A percentile compares a stretch with the other conserved stretches of the same genome.
phyloP scores from a whole-genome alignment of 2,329 filamentous ascomycete genomes.

The Fusarium pseudocircinatum region DNA sequence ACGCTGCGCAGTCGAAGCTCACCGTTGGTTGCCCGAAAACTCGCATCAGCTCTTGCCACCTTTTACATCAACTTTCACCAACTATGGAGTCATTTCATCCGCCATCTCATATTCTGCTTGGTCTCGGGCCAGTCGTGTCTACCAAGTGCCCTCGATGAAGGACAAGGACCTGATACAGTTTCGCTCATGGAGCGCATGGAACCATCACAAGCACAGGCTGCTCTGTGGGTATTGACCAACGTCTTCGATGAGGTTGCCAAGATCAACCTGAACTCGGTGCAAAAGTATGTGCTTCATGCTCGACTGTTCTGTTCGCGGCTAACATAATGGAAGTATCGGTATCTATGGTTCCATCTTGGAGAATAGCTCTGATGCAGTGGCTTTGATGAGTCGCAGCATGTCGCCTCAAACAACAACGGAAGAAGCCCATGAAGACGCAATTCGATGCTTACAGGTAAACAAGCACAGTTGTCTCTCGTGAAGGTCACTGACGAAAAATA shows the following conservation, averaged over 20 bases:
- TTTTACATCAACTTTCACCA: slow-evolving; percentile 78
- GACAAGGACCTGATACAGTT: slow-evolving; percentile 53
- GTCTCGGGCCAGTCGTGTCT: slow-evolving; percentile 43
- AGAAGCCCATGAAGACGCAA: slow-evolving; percentile 61
- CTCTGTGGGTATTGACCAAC: slow-evolving; percentile 69
- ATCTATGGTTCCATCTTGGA: slow-evolving; percentile 53
- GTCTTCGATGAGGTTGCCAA: slow-evolving; percentile 58
- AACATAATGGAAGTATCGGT: slow-evolving; percentile 44
- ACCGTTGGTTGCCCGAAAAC: slow-evolving; percentile 74
- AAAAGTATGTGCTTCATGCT: slow-evolving; percentile 56
- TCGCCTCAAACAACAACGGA: slow-evolving; percentile 40
- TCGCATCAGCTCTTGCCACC: slow-evolving; percentile 79
- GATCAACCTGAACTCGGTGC: slow-evolving; percentile 69
- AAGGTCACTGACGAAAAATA: slow-evolving; percentile 5
- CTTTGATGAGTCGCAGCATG: slow-evolving; percentile 54
- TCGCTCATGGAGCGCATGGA: slow-evolving; percentile 60
- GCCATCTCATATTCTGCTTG: slow-evolving; percentile 68
- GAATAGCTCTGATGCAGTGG: slow-evolving; percentile 53
- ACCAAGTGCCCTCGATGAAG: slow-evolving; percentile 36
- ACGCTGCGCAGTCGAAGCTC: slow-evolving; percentile 63
- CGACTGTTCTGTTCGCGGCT: not conserved
- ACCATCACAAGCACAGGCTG: slow-evolving; percentile 60
- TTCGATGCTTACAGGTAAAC: slow-evolving; percentile 67
- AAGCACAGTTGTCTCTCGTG: not conserved
- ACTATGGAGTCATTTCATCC: slow-evolving; percentile 72